Evolutionary conservation across 345 rosid species (phyloP), one percentile per base, ranked within the genome.

Genomic region (Corchorus olitorius): DNA sequence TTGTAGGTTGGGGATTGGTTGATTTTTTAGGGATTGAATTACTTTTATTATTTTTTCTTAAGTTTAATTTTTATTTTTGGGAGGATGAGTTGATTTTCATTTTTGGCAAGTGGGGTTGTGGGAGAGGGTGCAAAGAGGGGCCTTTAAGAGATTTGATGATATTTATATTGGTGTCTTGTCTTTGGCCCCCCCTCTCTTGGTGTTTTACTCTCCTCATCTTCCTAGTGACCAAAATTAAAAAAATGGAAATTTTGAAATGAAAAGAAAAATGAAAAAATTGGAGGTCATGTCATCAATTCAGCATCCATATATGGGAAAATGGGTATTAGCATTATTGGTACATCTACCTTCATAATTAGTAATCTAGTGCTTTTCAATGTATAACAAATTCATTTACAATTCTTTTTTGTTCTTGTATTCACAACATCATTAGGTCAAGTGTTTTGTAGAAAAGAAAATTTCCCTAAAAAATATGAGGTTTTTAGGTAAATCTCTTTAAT

Each of bases 131-230:
- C 5, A 39, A 39, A 2, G 43, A 3, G 49, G 60, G 19, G 13
- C 79, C 73, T 76, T 63, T 43, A 43, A 52, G 65, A 74, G 65
- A 77, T 52, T 61, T 65, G 48, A 74, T 41, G 43, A 61, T 39
- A 55, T 39, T 27, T 70, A 72, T 70, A 72, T 77, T 77, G 88
- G 72, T 65, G 85, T 81, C 87, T 74, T 86, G 79, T 86, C 84
- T 76, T 68, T 72, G 58, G 17, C 80, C 65, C 56, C 27, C 78
- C 70, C 10, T 45, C 48, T 9, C 48, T 61, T 41, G 35, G 72
- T 79, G 52, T 48, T 71, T 58, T 41, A 65, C 43, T 39, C 43
- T 41, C 73, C 52, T 49, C 70, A 70, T 17, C 41, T 63, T 60
- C 63, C 65, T 15, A 9, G 33, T 37, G 70, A 70, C 73, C 20